Percentiles rank a stretch among this genome's conserved stretches.
These are phyloP conservation scores for Austropuccinia psidii DNA, from an alignment of 1,284 basidiomycete species.

Conservation along the genomic window DNA sequence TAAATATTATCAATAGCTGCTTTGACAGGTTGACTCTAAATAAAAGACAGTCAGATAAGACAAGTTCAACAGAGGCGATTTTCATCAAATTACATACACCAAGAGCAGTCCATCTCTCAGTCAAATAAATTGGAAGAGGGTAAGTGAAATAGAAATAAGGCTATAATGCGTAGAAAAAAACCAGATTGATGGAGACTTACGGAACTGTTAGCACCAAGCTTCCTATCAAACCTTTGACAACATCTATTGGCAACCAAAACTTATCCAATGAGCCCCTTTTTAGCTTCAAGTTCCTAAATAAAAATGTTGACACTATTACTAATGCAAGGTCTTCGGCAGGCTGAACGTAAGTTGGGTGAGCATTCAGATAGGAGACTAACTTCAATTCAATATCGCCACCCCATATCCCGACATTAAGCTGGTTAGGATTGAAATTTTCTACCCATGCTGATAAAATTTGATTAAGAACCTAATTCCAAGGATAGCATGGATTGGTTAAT, in stretches of 20 bases:
- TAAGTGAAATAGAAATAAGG: no score
- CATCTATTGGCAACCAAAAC: conserved; percentile 90
- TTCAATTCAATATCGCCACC: conserved; percentile 60
- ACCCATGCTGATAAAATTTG: conserved; percentile 90
- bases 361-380: no score
- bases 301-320: neutral
- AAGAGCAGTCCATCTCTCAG: conserved; percentile 28
- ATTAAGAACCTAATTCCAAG: conserved; percentile 52
- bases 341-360: no score
- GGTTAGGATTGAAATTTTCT: conserved; percentile 88
- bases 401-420: conserved; percentile 89
- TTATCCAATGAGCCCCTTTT: conserved; percentile 95
- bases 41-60: conserved; percentile 75
- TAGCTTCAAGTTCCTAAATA: conserved; percentile 48
- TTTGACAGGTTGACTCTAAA: conserved; percentile 33
- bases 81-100: conserved; percentile 13
- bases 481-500: no score
- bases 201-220: conserved; percentile 35
- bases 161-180: no score
- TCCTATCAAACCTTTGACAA: conserved; percentile 61
- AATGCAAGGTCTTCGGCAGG: no score
- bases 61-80: no score
- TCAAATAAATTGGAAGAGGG: no score
- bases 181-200: no score
- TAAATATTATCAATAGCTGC: conserved; percentile 37